Evolutionary conservation across 1,284 basidiomycete genomes (phyloP).

Genomic region (Tremellales sp.): DNA sequence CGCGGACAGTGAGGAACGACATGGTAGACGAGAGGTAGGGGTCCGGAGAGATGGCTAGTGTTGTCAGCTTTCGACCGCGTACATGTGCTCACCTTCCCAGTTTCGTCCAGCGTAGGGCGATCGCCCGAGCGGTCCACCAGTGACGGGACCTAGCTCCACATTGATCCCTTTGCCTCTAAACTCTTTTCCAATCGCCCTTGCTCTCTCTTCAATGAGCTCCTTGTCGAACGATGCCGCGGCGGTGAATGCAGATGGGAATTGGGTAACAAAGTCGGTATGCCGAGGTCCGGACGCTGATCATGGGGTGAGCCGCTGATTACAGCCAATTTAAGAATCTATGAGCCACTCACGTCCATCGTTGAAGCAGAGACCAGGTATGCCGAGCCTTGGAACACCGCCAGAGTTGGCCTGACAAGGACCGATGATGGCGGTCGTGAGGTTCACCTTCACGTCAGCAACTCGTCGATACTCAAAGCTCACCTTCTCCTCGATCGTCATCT

Average conservation of each 20-base stretch:
- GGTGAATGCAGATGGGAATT: conserved; percentile 52
- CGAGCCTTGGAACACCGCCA: conserved; percentile 48
- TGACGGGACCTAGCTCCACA: conserved; percentile 43
- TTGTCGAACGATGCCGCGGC: conserved; percentile 51
- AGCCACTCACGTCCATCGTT: conserved; percentile 54
- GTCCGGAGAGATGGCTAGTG: conserved; percentile 45
- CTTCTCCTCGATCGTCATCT: conserved; percentile 52
- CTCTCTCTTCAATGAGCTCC: conserved; percentile 49
- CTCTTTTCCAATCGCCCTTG: conserved; percentile 50
- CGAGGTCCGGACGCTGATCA: conserved; percentile 54
- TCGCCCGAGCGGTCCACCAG: conserved; percentile 48
- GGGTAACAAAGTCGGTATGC: conserved; percentile 46
- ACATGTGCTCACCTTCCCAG: conserved; percentile 42
- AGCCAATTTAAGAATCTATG: conserved; percentile 47
- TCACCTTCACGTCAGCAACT: conserved; percentile 20
- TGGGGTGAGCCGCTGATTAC: too few relatives aligned
- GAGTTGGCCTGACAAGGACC: conserved; percentile 63
- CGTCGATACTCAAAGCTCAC: conserved; percentile 14
- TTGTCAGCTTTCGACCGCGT: not conserved
- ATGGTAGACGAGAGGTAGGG: conserved; percentile 47
- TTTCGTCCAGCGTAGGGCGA: conserved; percentile 48
- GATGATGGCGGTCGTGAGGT: conserved; percentile 34
- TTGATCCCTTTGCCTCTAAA: conserved; percentile 48
- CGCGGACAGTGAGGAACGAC: conserved; percentile 44
- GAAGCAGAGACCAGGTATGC: conserved; percentile 61